Evolutionary conservation across 805 yeast genomes (phyloP).

Genomic region (Torulaspora maleeae): DNA sequence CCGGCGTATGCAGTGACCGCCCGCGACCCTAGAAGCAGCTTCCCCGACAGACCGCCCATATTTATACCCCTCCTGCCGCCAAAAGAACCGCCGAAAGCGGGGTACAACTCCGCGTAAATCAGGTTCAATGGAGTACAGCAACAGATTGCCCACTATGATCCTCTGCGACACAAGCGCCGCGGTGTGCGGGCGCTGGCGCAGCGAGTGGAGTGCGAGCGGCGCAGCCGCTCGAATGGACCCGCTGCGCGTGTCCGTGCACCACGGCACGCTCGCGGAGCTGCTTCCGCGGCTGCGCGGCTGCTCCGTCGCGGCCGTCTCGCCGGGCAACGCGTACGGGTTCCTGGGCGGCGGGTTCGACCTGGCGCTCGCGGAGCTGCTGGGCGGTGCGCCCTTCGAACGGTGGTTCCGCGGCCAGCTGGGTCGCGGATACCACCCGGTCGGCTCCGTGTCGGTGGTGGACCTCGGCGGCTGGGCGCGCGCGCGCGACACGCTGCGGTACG

Average conservation of each 20-base stretch:
- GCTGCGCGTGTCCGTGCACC: neutral
- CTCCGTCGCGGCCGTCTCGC: constrained; percentile 40
- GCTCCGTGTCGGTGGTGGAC: constrained; percentile 24
- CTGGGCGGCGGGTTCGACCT: constrained; percentile 51
- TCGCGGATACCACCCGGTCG: constrained; percentile 25
- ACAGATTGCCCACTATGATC: constrained; percentile 8
- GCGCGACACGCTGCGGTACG: constrained; percentile 17
- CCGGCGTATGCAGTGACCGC: too few species aligned
- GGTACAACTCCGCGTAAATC: too few species aligned
- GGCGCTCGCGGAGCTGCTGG: constrained; percentile 27
- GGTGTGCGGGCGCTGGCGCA: constrained; percentile 11
- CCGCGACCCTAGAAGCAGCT: too few species aligned
- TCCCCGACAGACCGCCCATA: too few species aligned
- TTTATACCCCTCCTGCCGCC: too few species aligned
- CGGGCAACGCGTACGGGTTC: constrained; percentile 49
- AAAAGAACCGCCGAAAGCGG: too few species aligned
- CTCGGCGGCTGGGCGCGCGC: constrained; percentile 7
- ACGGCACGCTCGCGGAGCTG: neutral
- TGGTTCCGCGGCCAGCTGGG: constrained; percentile 29
- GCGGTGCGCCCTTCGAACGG: constrained; percentile 27
- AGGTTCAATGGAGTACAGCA: neutral
- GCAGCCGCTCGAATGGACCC: neutral
- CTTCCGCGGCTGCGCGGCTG: neutral
- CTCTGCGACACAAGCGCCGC: constrained; percentile 22
- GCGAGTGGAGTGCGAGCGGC: neutral